phyloP scores from a whole-genome alignment of 371 early-diverging fungal species.

The Apophysomyces sp. region DNA sequence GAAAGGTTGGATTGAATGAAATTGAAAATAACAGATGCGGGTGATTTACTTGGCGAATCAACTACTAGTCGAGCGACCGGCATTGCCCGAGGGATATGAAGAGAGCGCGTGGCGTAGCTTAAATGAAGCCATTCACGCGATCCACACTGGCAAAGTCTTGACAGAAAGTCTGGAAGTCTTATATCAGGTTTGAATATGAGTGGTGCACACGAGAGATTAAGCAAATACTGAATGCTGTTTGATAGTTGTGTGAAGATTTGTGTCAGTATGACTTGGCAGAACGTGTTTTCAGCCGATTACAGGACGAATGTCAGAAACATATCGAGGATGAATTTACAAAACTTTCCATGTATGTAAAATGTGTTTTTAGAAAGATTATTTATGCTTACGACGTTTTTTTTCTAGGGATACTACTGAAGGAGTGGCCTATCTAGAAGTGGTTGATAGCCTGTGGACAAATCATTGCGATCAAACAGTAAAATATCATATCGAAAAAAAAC shows the following conservation, averaged over 20 bases:
- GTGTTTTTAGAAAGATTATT: background rate
- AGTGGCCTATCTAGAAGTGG: constrained; percentile 48
- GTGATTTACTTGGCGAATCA: no score
- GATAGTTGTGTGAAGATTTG: constrained; percentile 80
- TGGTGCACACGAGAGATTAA: background rate
- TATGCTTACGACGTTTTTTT: background rate
- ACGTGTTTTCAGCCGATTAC: constrained; percentile 61
- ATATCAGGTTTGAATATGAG: constrained; percentile 57
- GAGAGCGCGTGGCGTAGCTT: constrained; percentile 66
- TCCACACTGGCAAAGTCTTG: constrained; percentile 60
- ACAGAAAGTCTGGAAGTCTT: constrained; percentile 80
- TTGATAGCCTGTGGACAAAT: constrained; percentile 62
- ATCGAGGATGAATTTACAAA: constrained; percentile 28
- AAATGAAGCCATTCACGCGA: constrained; percentile 71
- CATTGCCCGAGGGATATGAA: constrained; percentile 73
- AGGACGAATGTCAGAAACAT: constrained; percentile 55
- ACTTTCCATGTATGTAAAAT: constrained; percentile 27
- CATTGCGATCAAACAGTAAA: constrained; percentile 72
- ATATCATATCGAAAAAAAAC: background rate
- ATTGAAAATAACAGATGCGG: no score
- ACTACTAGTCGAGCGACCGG: constrained; percentile 56
- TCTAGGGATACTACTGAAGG: constrained; percentile 29
- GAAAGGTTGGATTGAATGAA: constrained; percentile 14
- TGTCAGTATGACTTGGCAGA: constrained; percentile 77
- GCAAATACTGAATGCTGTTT: background rate